phyloP scores from a whole-genome alignment of 176 grass and related monocot genomes.

The Eremochloa ophiuroides region DNA sequence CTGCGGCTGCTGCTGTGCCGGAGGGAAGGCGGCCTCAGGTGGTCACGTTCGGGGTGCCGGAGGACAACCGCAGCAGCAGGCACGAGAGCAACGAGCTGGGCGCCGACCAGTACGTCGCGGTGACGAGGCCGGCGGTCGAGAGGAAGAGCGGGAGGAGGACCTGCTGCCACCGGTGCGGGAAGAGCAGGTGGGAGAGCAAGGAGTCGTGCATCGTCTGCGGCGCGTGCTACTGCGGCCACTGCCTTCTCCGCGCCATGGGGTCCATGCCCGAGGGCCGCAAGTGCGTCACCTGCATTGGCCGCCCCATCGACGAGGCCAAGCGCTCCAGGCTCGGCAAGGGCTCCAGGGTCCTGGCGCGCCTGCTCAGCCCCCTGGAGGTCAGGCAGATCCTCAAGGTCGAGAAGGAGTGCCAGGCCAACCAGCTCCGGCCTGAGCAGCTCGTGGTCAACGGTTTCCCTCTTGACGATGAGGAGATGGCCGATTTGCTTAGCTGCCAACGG shows the following conservation, averaged over 20 bases:
- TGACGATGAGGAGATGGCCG: constrained; percentile 61
- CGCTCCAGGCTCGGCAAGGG: constrained; percentile 80
- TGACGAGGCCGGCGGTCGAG: constrained; percentile 54
- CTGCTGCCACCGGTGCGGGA: constrained; percentile 60
- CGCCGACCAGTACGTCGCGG: constrained; percentile 40
- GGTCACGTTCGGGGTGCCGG: constrained; percentile 56
- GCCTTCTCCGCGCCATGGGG: constrained; percentile 85
- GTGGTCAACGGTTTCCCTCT: constrained; percentile 66
- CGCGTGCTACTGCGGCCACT: constrained; percentile 66
- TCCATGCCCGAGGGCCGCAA: constrained; percentile 97
- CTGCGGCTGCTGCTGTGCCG: no score
- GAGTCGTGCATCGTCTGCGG: constrained; percentile 82
- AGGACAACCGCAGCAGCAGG: constrained; percentile 21
- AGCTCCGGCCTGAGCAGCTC: constrained; percentile 82
- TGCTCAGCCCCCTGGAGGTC: constrained; percentile 84
- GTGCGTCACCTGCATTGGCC: constrained; percentile 76
- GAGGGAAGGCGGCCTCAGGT: constrained; percentile 31
- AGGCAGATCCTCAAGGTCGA: constrained; percentile 88
- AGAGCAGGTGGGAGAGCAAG: constrained; percentile 92
- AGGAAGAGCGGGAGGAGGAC: constrained; percentile 28
- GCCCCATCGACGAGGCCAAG: constrained; percentile 68
- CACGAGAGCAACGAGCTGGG: constrained; percentile 45
- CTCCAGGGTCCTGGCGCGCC: constrained; percentile 51
- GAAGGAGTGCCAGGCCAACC: constrained; percentile 93
- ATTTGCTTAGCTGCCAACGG: constrained; percentile 67